A percentile compares a stretch with the other conserved stretches of the same genome.
Evolutionary conservation across 768 basidiomycete species (phyloP).

Genomic region (Scleroderma bovista): DNA sequence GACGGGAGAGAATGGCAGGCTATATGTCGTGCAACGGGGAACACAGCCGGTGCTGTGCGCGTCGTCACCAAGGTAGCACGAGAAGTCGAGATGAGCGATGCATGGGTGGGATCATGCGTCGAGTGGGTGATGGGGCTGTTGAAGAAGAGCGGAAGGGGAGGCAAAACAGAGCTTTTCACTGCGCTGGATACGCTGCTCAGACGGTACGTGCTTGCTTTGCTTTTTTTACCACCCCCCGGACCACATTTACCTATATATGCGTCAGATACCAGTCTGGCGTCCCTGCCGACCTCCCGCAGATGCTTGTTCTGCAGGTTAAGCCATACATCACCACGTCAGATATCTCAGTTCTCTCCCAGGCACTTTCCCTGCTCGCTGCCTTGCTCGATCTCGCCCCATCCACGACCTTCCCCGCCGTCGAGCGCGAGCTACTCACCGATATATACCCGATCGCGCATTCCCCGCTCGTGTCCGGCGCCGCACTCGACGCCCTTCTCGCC

Average conservation of each 20-base stretch:
- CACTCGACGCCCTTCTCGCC: conserved; percentile 73
- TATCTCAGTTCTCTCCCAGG: conserved; percentile 71
- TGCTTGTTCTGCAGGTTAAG: conserved; percentile 69
- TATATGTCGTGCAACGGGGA: conserved; percentile 65
- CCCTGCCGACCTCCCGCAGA: conserved; percentile 54
- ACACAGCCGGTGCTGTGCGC: conserved; percentile 69
- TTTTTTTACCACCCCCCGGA: not conserved
- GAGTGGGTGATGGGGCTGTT: conserved; percentile 72
- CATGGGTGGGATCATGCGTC: conserved; percentile 78
- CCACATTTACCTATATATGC: not conserved
- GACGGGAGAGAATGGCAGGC: conserved; percentile 76
- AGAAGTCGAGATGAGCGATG: conserved; percentile 62
- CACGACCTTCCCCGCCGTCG: conserved; percentile 70
- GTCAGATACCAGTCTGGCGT: conserved; percentile 42
- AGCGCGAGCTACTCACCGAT: conserved; percentile 58
- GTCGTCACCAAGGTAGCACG: conserved; percentile 82
- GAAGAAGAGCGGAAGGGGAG: conserved; percentile 70
- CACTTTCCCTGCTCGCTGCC: conserved; percentile 58
- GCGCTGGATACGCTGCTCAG: conserved; percentile 68
- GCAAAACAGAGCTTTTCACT: conserved; percentile 75
- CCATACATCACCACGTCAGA: conserved; percentile 70
- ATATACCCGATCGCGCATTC: conserved; percentile 74
- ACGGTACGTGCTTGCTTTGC: conserved; percentile 38
- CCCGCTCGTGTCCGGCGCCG: conserved; percentile 66
- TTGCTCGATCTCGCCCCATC: conserved; percentile 64